A percentile compares a stretch with the other conserved stretches of the same genome.
These are phyloP conservation scores for Aureobasidium lini DNA, from an alignment of 2,329 filamentous ascomycete species.

Conservation along the genomic window DNA sequence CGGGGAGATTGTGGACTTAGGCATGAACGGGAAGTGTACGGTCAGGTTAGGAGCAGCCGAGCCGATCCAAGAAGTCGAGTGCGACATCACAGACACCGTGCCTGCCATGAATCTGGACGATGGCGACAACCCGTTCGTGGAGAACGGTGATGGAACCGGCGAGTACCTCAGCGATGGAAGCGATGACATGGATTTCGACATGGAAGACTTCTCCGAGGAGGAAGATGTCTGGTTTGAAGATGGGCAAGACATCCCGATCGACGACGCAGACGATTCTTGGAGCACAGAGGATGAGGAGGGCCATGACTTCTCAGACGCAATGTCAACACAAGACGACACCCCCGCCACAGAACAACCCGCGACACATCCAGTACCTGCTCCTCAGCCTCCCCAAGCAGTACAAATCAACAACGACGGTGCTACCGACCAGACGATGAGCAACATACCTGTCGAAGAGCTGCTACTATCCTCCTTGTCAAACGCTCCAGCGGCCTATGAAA, in stretches of 20 bases:
- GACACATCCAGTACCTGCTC: neutral
- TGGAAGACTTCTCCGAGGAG: conserved; percentile 1
- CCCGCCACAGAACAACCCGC: neutral
- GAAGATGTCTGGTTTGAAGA: conserved; percentile 9
- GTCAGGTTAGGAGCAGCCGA: conserved; percentile 47
- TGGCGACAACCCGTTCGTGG: neutral
- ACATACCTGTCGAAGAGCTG: conserved; percentile 3
- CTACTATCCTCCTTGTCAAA: conserved; percentile 1
- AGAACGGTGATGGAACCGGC: neutral
- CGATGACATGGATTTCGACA: neutral
- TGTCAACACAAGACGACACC: neutral
- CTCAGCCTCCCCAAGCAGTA: conserved; percentile 13
- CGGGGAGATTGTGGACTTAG: conserved; percentile 49
- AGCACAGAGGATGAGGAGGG: conserved; percentile 15
- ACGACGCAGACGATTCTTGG: conserved; percentile 15
- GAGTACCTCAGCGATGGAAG: conserved; percentile 1
- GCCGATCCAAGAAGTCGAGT: conserved; percentile 42
- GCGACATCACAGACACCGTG: conserved; percentile 2
- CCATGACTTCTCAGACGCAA: neutral
- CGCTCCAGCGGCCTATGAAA: conserved; percentile 13
- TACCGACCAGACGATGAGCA: conserved; percentile 16
- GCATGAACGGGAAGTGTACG: conserved; percentile 45
- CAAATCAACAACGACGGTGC: neutral
- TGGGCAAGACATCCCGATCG: conserved; percentile 8
- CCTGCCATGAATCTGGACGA: neutral